Percentiles rank a stretch among this genome's conserved stretches.
Evolutionary conservation across 2,329 filamentous ascomycete species (phyloP).

Genomic region (Graphilbum ipis-grandicollis): DNA sequence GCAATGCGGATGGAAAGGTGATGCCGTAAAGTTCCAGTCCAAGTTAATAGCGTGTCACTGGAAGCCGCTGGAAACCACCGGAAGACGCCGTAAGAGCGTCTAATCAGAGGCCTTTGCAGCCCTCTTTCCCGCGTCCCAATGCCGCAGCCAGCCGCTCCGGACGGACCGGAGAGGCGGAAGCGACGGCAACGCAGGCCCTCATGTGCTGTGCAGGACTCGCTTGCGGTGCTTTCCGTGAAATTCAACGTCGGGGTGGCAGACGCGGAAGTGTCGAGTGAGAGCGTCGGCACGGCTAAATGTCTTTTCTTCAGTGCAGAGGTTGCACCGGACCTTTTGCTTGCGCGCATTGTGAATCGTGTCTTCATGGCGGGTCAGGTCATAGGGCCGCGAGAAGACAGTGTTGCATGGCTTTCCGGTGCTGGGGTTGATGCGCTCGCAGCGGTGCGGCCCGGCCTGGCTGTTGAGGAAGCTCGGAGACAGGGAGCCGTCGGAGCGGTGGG

Average conservation of each 20-base stretch:
- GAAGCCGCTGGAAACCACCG: too few relatives aligned
- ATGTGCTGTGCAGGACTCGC: constrained; percentile 13
- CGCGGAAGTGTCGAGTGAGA: constrained; percentile 81
- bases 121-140: too few relatives aligned
- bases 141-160: too few relatives aligned
- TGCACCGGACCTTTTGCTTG: constrained; percentile 88
- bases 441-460: constrained; percentile 83
- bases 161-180: too few relatives aligned
- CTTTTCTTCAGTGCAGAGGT: constrained; percentile 89
- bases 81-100: too few relatives aligned
- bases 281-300: constrained; percentile 93
- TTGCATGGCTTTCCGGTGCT: constrained; percentile 91
- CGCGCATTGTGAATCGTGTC: constrained; percentile 92
- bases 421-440: constrained; percentile 83
- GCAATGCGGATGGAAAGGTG: too few relatives aligned
- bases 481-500: constrained; percentile 15
- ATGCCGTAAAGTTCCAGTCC: too few relatives aligned
- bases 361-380: constrained; percentile 91
- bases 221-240: constrained; percentile 47
- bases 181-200: too few relatives aligned
- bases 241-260: constrained; percentile 80
- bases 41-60: too few relatives aligned
- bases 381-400: constrained; percentile 84
- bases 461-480: constrained; percentile 47
- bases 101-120: too few relatives aligned